Evolutionary conservation across 352 stramenopile genomes (phyloP).

Genomic region (Globisporangium nodosum): DNA sequence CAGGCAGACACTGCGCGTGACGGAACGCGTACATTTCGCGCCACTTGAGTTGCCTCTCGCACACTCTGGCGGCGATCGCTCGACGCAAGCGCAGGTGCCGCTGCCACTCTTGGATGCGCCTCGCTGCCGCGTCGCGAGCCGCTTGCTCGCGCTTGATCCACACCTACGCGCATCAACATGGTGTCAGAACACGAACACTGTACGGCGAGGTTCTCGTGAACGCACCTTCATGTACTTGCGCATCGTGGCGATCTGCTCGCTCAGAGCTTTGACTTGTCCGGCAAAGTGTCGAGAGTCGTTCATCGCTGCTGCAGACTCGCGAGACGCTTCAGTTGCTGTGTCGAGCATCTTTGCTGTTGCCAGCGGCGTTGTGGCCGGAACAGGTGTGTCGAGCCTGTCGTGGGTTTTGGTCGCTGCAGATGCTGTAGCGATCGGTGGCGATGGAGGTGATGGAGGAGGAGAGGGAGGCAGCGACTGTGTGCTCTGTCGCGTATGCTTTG

Average conservation of each 20-base stretch:
- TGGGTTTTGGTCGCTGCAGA: not conserved
- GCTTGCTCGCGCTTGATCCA: slow-evolving; percentile 72
- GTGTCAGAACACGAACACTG: not conserved
- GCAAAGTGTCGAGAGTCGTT: slow-evolving; percentile 5
- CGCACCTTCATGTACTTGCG: slow-evolving; percentile 74
- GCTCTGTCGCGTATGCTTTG: not conserved
- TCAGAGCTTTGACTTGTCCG: slow-evolving; percentile 22
- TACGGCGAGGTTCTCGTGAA: not conserved
- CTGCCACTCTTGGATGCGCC: slow-evolving; percentile 38
- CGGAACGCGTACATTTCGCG: slow-evolving; percentile 19
- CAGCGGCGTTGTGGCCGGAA: not conserved
- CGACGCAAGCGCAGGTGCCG: slow-evolving; percentile 11
- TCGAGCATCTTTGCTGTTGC: not conserved
- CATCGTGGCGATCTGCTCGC: slow-evolving; percentile 46
- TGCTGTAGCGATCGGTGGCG: not conserved
- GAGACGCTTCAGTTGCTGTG: not conserved
- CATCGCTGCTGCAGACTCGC: no score
- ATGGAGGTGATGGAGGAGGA: not conserved
- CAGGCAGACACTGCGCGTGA: not conserved
- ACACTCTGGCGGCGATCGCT: slow-evolving; percentile 11
- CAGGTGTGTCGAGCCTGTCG: not conserved
- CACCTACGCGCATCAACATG: slow-evolving; percentile 16
- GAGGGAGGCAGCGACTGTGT: not conserved
- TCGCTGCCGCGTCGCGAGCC: slow-evolving; percentile 33
- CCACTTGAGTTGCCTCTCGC: slow-evolving; percentile 6